These are phyloP conservation scores for Ophiosphaerella narmari DNA, from an alignment of 2,329 filamentous ascomycete genomes.

Conservation along the genomic window DNA sequence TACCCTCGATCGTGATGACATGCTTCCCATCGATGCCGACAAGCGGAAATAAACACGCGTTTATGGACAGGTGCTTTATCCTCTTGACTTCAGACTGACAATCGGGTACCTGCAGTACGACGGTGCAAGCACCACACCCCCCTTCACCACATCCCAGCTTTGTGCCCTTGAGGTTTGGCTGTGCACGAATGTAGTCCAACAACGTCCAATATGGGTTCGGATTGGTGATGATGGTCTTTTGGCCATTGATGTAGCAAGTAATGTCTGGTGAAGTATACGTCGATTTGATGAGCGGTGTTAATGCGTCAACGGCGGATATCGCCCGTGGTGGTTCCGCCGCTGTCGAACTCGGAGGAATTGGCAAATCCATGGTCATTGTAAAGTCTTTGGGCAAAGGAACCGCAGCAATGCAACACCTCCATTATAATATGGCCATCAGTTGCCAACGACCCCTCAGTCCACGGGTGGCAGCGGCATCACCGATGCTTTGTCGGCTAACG, in stretches of 20 bases:
- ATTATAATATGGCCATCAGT: conserved; percentile 3
- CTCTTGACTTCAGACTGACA: conserved; percentile 79
- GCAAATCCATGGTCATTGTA: conserved; percentile 32
- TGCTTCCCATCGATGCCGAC: conserved; percentile 94
- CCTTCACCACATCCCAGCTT: conserved; percentile 96
- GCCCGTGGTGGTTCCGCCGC: conserved; percentile 32
- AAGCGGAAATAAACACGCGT: conserved; percentile 89
- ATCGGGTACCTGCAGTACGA: conserved; percentile 56
- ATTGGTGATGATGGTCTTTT: conserved; percentile 78
- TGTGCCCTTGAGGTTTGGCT: conserved; percentile 88
- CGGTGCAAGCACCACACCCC: conserved; percentile 92
- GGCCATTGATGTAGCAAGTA: conserved; percentile 90
- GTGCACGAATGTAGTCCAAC: conserved; percentile 81
- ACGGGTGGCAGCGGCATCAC: too few species aligned
- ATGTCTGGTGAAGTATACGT: conserved; percentile 77
- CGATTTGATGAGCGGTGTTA: conserved; percentile 69
- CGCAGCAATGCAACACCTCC: background rate
- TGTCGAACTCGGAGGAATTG: conserved; percentile 34
- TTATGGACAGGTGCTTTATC: conserved; percentile 93
- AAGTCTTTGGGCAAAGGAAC: background rate
- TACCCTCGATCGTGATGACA: conserved; percentile 94
- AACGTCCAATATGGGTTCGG: conserved; percentile 89
- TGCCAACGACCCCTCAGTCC: conserved; percentile 14
- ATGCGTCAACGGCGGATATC: conserved; percentile 45
- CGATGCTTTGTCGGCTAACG: conserved; percentile 11